Evolutionary conservation across 2,329 filamentous ascomycete genomes (phyloP).

Genomic region (Xylariales sp.): DNA sequence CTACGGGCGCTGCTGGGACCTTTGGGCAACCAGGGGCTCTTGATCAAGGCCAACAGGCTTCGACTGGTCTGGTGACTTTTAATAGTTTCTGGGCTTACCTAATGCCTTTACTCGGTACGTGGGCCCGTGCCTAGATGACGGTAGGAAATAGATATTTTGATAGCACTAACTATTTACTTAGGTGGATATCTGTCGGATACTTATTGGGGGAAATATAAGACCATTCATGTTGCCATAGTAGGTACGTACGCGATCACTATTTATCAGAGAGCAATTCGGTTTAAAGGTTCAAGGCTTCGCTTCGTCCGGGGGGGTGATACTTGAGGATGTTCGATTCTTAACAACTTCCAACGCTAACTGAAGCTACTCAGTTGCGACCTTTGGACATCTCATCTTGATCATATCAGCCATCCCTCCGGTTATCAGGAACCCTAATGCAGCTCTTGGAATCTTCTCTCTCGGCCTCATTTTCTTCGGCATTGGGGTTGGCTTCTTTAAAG

Average conservation of each 20-base stretch:
- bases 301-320: neutral
- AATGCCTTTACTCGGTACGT: conserved; percentile 48
- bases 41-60: conserved; percentile 55
- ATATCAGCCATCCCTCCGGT: conserved; percentile 68
- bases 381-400: conserved; percentile 70
- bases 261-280: neutral
- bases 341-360: neutral
- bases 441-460: conserved; percentile 68
- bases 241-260: conserved; percentile 15
- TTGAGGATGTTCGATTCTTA: neutral
- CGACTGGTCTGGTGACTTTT: conserved; percentile 47
- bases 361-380: conserved; percentile 58
- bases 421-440: conserved; percentile 62
- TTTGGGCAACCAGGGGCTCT: conserved; percentile 63
- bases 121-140: neutral
- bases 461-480: conserved; percentile 71
- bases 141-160: neutral
- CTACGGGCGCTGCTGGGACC: conserved; percentile 60
- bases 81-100: conserved; percentile 51
- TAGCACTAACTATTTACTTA: conserved; percentile 41
- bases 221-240: conserved; percentile 59
- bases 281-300: neutral
- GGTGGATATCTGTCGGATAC: conserved; percentile 68
- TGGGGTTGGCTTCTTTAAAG: conserved; percentile 75
- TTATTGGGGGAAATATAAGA: conserved; percentile 71